Evolutionary conservation across 2,329 filamentous ascomycete genomes (phyloP), one percentile per base, ranked within the genome.

Genomic region (Arthroderma sp.): DNA sequence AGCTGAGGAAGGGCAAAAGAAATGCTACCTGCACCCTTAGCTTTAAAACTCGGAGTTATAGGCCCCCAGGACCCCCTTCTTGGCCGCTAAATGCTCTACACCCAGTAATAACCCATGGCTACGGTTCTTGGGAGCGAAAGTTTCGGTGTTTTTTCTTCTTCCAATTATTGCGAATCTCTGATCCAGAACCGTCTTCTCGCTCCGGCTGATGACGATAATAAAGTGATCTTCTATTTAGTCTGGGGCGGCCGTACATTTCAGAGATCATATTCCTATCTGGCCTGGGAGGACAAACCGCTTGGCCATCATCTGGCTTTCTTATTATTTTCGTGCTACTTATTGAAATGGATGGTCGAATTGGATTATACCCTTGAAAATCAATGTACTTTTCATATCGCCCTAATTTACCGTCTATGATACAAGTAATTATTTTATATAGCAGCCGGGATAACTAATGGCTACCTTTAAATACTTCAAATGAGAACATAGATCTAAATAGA

Each of bases 211-310:
- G 35, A 9, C 47, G 47, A 51, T 17, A 7, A 35, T n/a, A n/a
- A 19, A 25, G 13, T n/a, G 25, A 51, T 43, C 13, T 5, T 51
- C n/a, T 6, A 51, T 17, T 51, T 9, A 8, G 2, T 13, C 11
- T 33, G 47, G 25, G n/a, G 7, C 33, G 15, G 17, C 9, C 5
- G 25, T 47, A 23, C 41, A 9, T 19, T 51, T 33, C 15, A 33
- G 47, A 51, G 25, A 51, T 51, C 47, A 51, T 19, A 51, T 51
- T 51, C 23, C 25, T 13, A 51, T 51, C 47, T 51, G 47, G 47
- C 47, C 47, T 11, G 8, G 47, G 17, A n/a, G 47, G n/a, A 25
- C 25, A 51, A 13, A 33, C 47, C 25, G 44, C 44, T 31, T 49
- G 44, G 44, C 44, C 25, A 31, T 23, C 41, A 25, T 35, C 47